These are phyloP conservation scores for Inga laurina DNA, from an alignment of 306 rosid genomes.

Conservation along the genomic window DNA sequence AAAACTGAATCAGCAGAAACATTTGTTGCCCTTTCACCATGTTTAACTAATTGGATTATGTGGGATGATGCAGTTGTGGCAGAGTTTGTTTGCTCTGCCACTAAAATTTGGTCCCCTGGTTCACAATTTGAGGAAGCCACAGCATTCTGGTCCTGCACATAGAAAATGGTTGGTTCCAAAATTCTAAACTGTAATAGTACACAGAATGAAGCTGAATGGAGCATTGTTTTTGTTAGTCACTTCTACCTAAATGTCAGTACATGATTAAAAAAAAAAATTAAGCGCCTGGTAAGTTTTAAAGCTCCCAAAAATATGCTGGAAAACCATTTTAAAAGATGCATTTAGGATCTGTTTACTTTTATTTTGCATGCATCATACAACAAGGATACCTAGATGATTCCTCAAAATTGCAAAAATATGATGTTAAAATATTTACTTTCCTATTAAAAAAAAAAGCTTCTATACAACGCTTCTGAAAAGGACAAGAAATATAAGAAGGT, in stretches of 20 bases:
- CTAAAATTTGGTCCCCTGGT: conserved; percentile 50
- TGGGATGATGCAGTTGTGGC: conserved; percentile 51
- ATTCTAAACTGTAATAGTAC: neutral
- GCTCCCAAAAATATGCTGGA: neutral
- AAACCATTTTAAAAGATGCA: neutral
- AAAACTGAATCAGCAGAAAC: conserved; percentile 50
- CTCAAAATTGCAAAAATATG: neutral
- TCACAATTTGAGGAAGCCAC: conserved; percentile 44
- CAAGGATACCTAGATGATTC: neutral
- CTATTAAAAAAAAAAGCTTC: neutral
- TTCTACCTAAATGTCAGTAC: neutral
- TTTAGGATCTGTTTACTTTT: neutral
- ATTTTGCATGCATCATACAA: neutral
- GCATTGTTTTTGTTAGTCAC: neutral
- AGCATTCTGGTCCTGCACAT: conserved; percentile 56
- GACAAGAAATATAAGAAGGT: neutral
- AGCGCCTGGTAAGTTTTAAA: neutral
- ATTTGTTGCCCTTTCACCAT: conserved; percentile 44
- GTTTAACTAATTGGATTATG: conserved; percentile 47
- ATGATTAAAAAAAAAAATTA: neutral
- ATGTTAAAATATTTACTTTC: neutral
- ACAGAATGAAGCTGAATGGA: neutral
- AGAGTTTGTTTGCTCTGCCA: conserved; percentile 56
- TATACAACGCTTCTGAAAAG: neutral
- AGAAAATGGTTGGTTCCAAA: conserved; percentile 16